Conservation (phyloP, 116 monocot genomes). For the Trichopus zeylanicus region DNA sequence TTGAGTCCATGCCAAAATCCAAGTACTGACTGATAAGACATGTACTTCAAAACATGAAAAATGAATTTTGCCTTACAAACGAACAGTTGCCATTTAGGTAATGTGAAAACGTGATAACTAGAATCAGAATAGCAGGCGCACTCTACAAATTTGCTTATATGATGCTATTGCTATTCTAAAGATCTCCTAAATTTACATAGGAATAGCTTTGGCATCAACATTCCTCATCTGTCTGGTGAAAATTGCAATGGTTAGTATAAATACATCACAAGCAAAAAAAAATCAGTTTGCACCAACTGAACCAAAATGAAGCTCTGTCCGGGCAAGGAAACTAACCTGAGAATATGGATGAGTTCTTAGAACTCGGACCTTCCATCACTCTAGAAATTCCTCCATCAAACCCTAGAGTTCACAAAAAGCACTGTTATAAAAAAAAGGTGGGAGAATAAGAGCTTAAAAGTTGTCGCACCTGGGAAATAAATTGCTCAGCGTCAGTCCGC, state of each 20-base stretch:
- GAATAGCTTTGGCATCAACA: not conserved
- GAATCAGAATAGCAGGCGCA: too few species aligned
- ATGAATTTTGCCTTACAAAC: too few species aligned
- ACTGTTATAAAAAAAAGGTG: conserved; percentile 1
- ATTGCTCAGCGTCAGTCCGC: conserved; percentile 80
- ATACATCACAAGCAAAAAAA: not conserved
- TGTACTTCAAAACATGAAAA: too few species aligned
- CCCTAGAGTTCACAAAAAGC: conserved; percentile 34
- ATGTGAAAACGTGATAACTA: too few species aligned
- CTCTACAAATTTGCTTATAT: too few species aligned
- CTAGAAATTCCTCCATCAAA: conserved; percentile 81
- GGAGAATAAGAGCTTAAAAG: not conserved
- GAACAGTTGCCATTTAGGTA: too few species aligned
- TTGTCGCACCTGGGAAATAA: conserved; percentile 73
- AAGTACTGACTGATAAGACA: too few species aligned
- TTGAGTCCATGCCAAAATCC: too few species aligned
- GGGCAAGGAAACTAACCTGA: not conserved
- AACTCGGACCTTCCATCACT: conserved; percentile 19
- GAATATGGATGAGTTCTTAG: not conserved
- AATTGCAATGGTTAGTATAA: not conserved
- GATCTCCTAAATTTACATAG: too few species aligned
- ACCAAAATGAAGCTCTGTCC: too few species aligned
- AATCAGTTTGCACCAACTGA: not conserved
- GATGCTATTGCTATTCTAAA: too few species aligned
- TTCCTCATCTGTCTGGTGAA: not conserved